These are phyloP conservation scores for Ceratocystis lukuohia DNA, from an alignment of 2,329 filamentous ascomycete species.

Conservation along the genomic window DNA sequence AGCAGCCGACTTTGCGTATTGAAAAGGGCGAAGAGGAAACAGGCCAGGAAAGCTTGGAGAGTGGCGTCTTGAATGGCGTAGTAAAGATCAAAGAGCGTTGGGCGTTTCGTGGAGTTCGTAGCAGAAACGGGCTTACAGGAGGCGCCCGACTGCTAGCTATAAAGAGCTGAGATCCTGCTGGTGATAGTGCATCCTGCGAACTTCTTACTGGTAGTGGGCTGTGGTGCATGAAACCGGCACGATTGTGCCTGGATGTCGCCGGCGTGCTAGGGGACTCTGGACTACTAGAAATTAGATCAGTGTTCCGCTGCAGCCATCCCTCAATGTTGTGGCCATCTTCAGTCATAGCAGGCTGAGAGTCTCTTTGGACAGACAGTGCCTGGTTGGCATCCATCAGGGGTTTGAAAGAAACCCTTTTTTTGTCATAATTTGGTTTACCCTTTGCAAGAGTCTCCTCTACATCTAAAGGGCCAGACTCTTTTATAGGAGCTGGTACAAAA, in stretches of 20 bases:
- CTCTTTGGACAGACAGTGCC: not conserved
- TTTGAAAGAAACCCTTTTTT: not conserved
- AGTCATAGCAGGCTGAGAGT: not conserved
- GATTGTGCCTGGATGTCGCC: not conserved
- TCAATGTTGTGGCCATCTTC: not conserved
- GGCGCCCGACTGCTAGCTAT: not conserved
- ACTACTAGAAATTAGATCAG: not conserved
- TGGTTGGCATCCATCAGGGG: not conserved
- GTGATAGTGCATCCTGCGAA: not conserved
- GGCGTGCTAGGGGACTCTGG: not conserved
- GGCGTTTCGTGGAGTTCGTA: not conserved
- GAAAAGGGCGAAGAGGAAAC: constrained; percentile 1
- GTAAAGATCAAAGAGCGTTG: not conserved
- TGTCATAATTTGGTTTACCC: not conserved
- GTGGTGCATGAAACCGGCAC: not conserved
- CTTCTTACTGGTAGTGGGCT: not conserved
- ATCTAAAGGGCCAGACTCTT: not conserved
- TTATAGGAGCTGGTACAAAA: not conserved
- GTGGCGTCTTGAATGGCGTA: constrained; percentile 4
- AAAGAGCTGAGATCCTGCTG: not conserved
- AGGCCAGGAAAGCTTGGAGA: not conserved
- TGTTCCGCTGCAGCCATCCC: not conserved
- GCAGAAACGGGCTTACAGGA: not conserved
- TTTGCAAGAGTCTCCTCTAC: not conserved
- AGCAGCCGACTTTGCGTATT: not conserved